phyloP scores from a whole-genome alignment of 2,329 filamentous ascomycete species.

The Cladobotryum mycophilum region DNA sequence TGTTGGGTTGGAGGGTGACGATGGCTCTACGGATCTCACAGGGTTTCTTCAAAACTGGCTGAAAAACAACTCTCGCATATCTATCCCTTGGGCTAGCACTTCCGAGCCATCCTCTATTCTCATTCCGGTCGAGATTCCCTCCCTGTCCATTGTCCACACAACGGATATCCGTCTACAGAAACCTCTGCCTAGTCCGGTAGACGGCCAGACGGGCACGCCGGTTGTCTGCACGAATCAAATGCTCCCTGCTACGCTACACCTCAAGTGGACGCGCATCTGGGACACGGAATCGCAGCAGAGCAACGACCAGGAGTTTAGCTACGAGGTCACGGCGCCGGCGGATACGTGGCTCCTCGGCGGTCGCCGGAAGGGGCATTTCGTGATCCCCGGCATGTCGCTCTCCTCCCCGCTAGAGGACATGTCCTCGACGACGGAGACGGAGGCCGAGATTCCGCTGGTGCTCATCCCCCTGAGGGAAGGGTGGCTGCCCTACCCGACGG shows the following conservation, averaged over 20 bases:
- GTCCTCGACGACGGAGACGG: slow-evolving; percentile 43
- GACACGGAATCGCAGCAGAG: slow-evolving; percentile 39
- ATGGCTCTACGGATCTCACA: slow-evolving; percentile 22
- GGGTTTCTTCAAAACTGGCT: slow-evolving; percentile 29
- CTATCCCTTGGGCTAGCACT: slow-evolving; percentile 17
- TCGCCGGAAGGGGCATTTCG: slow-evolving; percentile 71
- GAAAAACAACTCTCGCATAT: slow-evolving; percentile 21
- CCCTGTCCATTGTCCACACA: slow-evolving; percentile 75
- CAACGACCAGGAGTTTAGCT: slow-evolving; percentile 66
- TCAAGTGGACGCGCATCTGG: slow-evolving; percentile 59
- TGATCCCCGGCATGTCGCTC: slow-evolving; percentile 38
- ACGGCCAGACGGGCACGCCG: slow-evolving; percentile 29
- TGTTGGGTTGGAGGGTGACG: slow-evolving; percentile 25
- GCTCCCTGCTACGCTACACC: slow-evolving; percentile 54
- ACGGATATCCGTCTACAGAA: slow-evolving; percentile 56
- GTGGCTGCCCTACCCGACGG: slow-evolving; percentile 65
- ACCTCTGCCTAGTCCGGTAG: slow-evolving; percentile 26
- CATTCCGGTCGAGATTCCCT: slow-evolving; percentile 86
- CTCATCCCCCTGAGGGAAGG: slow-evolving; percentile 77
- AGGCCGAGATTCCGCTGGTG: slow-evolving; percentile 60
- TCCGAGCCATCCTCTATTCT: slow-evolving; percentile 57
- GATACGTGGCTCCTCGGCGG: slow-evolving; percentile 85
- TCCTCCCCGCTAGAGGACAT: slow-evolving; percentile 33
- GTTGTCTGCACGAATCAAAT: slow-evolving; percentile 58
- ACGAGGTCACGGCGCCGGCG: slow-evolving; percentile 67